These are phyloP conservation scores for Pichia norvegensis DNA, from an alignment of 1,139 yeast species.

Conservation along the genomic window DNA sequence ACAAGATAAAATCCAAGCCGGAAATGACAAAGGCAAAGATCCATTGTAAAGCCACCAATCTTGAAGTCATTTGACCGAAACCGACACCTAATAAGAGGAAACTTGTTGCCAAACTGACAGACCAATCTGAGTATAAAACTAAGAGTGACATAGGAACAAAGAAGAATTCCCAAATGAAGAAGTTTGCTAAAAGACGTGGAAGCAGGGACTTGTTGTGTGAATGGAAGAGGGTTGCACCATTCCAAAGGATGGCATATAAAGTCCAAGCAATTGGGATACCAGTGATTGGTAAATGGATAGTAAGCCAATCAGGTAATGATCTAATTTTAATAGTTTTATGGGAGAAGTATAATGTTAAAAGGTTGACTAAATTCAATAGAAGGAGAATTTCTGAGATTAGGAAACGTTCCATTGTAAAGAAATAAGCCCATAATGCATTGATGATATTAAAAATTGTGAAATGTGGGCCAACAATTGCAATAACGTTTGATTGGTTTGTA, in stretches of 20 bases:
- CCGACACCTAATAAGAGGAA: slow-evolving; percentile 58
- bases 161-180: slow-evolving; percentile 72
- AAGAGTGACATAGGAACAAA: slow-evolving; percentile 54
- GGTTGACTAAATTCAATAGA: slow-evolving; percentile 48
- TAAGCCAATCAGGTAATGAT: slow-evolving; percentile 45
- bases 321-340: slow-evolving; percentile 54
- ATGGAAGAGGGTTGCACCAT: slow-evolving; percentile 66
- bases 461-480: slow-evolving; percentile 46
- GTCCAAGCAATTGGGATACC: slow-evolving; percentile 74
- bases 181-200: slow-evolving; percentile 64
- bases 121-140: slow-evolving; percentile 61
- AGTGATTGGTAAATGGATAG: slow-evolving; percentile 55
- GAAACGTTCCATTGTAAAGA: slow-evolving; percentile 47
- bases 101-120: slow-evolving; percentile 52
- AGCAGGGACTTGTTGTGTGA: slow-evolving; percentile 41
- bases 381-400: slow-evolving; percentile 51
- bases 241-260: slow-evolving; percentile 69
- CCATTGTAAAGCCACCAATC: slow-evolving; percentile 75
- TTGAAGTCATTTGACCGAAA: slow-evolving; percentile 59
- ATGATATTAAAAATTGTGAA: slow-evolving; percentile 54
- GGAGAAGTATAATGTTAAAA: slow-evolving; percentile 46
- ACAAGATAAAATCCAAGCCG: slow-evolving; percentile 42
- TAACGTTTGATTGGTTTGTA: slow-evolving; percentile 26
- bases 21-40: slow-evolving; percentile 66
- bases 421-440: slow-evolving; percentile 56